Conservation (phyloP, 1,284 basidiomycete species). For the Ustilago cynodontis region DNA sequence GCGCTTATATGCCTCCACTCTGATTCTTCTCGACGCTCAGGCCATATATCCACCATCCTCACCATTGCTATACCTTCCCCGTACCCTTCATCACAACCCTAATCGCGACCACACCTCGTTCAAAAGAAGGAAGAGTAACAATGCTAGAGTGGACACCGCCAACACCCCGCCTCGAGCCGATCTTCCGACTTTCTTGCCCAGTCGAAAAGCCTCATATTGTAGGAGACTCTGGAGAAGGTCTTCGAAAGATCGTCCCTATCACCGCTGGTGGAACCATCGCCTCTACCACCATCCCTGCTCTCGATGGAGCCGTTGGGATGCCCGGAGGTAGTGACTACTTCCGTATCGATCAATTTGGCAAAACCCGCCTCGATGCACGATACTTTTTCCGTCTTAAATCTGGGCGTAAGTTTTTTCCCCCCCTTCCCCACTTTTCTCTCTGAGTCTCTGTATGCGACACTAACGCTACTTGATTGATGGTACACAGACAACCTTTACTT, state of each 20-base stretch:
- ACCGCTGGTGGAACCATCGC: conserved; percentile 18
- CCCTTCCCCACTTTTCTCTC: background rate
- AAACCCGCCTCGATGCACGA: conserved; percentile 39
- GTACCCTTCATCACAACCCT: background rate
- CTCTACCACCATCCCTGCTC: conserved; percentile 16
- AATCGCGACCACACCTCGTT: too few species aligned
- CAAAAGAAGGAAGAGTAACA: background rate
- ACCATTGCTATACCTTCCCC: background rate
- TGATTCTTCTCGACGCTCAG: background rate
- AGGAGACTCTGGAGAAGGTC: conserved; percentile 35
- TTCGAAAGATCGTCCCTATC: conserved; percentile 46
- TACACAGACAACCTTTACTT: conserved; percentile 32
- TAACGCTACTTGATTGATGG: background rate
- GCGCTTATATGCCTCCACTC: background rate
- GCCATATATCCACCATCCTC: background rate
- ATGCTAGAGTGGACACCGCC: conserved; percentile 31
- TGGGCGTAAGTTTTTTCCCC: conserved; percentile 25
- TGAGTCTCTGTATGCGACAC: background rate
- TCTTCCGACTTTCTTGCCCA: conserved; percentile 27
- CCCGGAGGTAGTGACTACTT: conserved; percentile 42
- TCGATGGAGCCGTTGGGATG: conserved; percentile 28
- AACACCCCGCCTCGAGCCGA: conserved; percentile 10
- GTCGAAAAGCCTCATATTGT: conserved; percentile 19
- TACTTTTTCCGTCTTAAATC: conserved; percentile 37
- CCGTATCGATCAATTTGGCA: conserved; percentile 33